phyloP scores from a whole-genome alignment of 768 basidiomycete genomes.

The Tulasnella sp. region DNA sequence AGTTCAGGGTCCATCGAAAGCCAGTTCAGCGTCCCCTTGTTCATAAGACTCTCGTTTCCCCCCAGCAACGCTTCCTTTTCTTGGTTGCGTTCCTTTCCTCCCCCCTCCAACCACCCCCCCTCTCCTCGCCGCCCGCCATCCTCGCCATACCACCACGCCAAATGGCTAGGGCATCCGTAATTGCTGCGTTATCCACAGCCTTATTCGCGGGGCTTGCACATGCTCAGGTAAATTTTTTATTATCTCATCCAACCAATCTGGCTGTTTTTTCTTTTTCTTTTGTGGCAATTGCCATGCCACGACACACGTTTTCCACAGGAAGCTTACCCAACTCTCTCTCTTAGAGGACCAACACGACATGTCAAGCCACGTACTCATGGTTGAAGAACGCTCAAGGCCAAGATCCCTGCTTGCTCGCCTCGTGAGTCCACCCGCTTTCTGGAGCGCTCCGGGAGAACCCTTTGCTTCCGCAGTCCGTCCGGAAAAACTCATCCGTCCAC shows the following conservation, averaged over 20 bases:
- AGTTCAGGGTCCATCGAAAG: not conserved
- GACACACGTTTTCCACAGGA: not conserved
- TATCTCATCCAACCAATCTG: not conserved
- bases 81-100: not conserved
- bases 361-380: conserved; percentile 1
- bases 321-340: not conserved
- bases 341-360: not conserved
- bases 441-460: not conserved
- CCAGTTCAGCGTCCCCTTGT: not conserved
- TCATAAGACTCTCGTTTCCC: not conserved
- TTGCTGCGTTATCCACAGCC: not conserved
- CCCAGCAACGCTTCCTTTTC: not conserved
- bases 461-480: not conserved
- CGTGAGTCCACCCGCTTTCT: not conserved
- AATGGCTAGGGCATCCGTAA: not conserved
- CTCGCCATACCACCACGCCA: not conserved
- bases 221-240: not conserved
- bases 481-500: not conserved
- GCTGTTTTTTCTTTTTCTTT: not conserved
- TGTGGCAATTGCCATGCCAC: not conserved
- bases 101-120: not conserved
- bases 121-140: not conserved
- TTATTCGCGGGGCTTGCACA: not conserved
- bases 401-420: not conserved
- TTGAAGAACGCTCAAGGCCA: not conserved